phyloP scores from a whole-genome alignment of 2,329 filamentous ascomycete genomes.

The Cladosporium cucumerinum region DNA sequence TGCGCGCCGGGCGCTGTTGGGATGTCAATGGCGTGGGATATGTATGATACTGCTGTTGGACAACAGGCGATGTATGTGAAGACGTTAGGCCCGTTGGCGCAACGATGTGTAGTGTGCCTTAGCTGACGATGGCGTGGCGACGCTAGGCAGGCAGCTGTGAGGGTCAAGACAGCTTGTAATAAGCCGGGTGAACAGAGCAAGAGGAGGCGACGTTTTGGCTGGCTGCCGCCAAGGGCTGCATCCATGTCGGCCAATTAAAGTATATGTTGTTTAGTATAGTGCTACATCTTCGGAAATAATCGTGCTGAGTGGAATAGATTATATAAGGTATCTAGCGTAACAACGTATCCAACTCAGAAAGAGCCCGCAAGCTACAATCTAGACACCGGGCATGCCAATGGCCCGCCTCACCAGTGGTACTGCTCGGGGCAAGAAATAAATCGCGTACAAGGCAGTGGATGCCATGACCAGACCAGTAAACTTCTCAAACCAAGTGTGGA shows the following conservation, averaged over 20 bases:
- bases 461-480: slow-evolving; percentile 50
- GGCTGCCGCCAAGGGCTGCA: not conserved
- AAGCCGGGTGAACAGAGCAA: not conserved
- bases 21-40: not conserved
- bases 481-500: slow-evolving; percentile 99
- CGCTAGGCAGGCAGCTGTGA: not conserved
- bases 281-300: not conserved
- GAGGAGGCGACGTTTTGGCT: slow-evolving; percentile 7
- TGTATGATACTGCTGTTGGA: not conserved
- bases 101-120: not conserved
- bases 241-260: not conserved
- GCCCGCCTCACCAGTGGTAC: slow-evolving; percentile 41
- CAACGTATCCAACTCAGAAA: not conserved
- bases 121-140: slow-evolving; percentile 3
- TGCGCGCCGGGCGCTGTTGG: slow-evolving; percentile 5
- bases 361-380: not conserved
- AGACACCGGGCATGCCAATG: slow-evolving; percentile 47
- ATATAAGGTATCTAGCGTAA: not conserved
- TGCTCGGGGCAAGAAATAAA: slow-evolving; percentile 49
- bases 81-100: not conserved
- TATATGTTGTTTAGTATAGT: not conserved
- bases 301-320: not conserved
- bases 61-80: not conserved
- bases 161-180: not conserved
- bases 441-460: slow-evolving; percentile 42